A percentile compares a stretch with the other conserved stretches of the same genome.
phyloP scores from a whole-genome alignment of 352 stramenopile species.

The Thraustochytrium striatum region DNA sequence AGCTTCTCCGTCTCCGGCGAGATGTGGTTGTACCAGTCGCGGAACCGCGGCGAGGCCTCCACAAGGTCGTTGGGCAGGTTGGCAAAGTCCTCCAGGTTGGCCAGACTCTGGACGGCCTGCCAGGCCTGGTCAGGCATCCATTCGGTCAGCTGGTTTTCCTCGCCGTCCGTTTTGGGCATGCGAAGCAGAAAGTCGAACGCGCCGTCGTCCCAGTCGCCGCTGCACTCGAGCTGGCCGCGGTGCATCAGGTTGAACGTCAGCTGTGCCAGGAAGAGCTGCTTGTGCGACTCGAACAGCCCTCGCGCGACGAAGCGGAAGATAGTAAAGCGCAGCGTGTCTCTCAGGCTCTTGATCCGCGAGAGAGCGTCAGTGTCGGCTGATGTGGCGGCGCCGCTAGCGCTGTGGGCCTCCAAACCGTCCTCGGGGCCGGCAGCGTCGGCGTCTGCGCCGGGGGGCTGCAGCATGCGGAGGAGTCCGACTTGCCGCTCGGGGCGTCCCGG shows the following conservation, averaged over 20 bases:
- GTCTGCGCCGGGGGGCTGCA: too few relatives aligned
- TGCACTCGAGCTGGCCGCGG: slow-evolving; percentile 76
- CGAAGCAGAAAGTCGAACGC: slow-evolving; percentile 92
- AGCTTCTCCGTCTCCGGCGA: slow-evolving; percentile 93
- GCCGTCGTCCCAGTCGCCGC: slow-evolving; percentile 83
- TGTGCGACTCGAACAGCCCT: slow-evolving; percentile 91
- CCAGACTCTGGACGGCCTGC: slow-evolving; percentile 79
- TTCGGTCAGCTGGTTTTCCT: slow-evolving; percentile 70
- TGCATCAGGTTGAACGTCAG: slow-evolving; percentile 97
- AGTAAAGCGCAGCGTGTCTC: slow-evolving; percentile 87
- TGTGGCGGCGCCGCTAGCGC: too few relatives aligned
- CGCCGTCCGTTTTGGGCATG: slow-evolving; percentile 48
- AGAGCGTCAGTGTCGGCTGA: too few relatives aligned
- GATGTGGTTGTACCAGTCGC: slow-evolving; percentile 96
- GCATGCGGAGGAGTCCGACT: too few relatives aligned
- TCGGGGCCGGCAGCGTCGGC: too few relatives aligned
- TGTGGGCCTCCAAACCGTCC: not conserved
- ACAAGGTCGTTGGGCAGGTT: slow-evolving; percentile 93
- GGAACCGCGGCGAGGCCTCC: slow-evolving; percentile 87
- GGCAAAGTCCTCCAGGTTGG: slow-evolving; percentile 88
- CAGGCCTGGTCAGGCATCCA: slow-evolving; percentile 88
- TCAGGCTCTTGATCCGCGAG: slow-evolving; percentile 84
- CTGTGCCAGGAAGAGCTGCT: slow-evolving; percentile 93
- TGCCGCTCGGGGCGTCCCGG: too few relatives aligned
- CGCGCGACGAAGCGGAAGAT: slow-evolving; percentile 93